phyloP scores from a whole-genome alignment of 441 rosid species.

The Rhodomyrtus psidioides region DNA sequence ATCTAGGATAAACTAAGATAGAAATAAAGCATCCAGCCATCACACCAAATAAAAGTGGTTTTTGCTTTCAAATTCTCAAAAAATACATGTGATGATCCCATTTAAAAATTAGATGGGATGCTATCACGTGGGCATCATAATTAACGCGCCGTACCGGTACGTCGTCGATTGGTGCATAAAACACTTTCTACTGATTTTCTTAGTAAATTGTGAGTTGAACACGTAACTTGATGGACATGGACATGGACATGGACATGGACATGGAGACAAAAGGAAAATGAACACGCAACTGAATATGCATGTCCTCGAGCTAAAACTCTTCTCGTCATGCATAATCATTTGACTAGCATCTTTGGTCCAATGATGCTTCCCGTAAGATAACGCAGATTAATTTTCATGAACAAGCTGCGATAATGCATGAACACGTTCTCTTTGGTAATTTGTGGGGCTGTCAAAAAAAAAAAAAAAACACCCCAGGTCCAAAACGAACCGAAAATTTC shows the following conservation, averaged over 20 bases:
- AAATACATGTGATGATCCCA: no score
- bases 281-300: background rate
- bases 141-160: fast-evolving
- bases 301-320: background rate
- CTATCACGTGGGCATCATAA: background rate
- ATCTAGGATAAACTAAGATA: no score
- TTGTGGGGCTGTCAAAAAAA: background rate
- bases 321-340: background rate
- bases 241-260: no score
- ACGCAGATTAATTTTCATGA: background rate
- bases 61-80: no score
- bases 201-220: background rate
- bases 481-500: background rate
- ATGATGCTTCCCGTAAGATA: background rate
- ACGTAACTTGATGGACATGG: background rate
- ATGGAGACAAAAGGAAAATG: background rate
- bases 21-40: no score
- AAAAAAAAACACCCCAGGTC: background rate
- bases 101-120: background rate
- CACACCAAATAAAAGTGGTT: no score
- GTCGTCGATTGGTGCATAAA: background rate
- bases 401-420: background rate
- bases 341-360: background rate
- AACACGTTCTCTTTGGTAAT: background rate
- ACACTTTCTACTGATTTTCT: background rate